Evolutionary conservation across 2,329 filamentous ascomycete genomes (phyloP).

Genomic region (Hypomyces rosellus): DNA sequence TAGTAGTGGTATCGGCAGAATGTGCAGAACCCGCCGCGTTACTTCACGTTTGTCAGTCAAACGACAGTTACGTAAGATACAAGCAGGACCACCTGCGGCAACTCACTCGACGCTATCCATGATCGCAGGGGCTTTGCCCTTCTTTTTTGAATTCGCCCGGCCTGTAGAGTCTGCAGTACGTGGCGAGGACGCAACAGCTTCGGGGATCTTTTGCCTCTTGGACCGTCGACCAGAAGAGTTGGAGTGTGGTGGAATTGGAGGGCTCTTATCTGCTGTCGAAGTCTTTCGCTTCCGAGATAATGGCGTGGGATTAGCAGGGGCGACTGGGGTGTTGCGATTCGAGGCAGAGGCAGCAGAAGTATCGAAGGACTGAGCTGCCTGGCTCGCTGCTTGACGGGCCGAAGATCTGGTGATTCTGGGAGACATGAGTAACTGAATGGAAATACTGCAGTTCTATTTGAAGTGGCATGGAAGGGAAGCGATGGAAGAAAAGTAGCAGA

Average conservation of each 20-base stretch:
- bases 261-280: constrained; percentile 45
- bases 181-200: constrained; percentile 33
- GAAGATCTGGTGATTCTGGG: constrained; percentile 93
- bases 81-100: not conserved
- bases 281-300: constrained; percentile 72
- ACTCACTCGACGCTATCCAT: constrained; percentile 69
- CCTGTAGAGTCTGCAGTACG: constrained; percentile 23
- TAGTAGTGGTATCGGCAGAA: constrained; percentile 38
- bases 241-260: constrained; percentile 24
- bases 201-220: constrained; percentile 65
- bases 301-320: constrained; percentile 35
- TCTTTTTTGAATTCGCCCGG: constrained; percentile 46
- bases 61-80: not conserved
- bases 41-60: constrained; percentile 1
- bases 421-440: constrained; percentile 67
- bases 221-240: constrained; percentile 49
- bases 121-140: constrained; percentile 52
- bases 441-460: constrained; percentile 15
- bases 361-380: constrained; percentile 42
- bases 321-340: constrained; percentile 29
- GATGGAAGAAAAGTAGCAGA: constrained; percentile 10
- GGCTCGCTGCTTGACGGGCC: constrained; percentile 76
- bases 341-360: constrained; percentile 32
- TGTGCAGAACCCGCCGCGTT: constrained; percentile 1
- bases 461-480: constrained; percentile 17